phyloP scores from a whole-genome alignment of 2,329 filamentous ascomycete species.

The Colletotrichum sp. region DNA sequence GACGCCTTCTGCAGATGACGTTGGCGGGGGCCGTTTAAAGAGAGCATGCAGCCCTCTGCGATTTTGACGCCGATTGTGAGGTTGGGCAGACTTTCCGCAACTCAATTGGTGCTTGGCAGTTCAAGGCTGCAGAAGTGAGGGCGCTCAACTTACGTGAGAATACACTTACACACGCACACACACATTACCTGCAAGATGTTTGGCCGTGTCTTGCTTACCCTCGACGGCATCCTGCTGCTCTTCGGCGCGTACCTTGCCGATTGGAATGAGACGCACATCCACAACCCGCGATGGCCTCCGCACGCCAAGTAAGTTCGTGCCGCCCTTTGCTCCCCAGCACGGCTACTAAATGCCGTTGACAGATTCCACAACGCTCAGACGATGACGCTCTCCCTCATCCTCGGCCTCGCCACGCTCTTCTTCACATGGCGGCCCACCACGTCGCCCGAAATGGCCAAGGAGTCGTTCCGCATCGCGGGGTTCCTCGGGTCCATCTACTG shows the following conservation, averaged over 20 bases:
- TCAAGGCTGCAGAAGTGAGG: neutral
- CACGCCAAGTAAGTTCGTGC: conserved; percentile 42
- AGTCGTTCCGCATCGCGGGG: conserved; percentile 36
- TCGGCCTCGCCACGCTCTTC: conserved; percentile 43
- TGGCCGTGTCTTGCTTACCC: conserved; percentile 44
- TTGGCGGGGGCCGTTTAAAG: neutral
- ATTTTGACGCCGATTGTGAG: neutral
- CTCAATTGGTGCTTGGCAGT: neutral
- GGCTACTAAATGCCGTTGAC: neutral
- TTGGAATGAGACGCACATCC: conserved; percentile 45
- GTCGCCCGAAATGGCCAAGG: conserved; percentile 27
- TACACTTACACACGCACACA: neutral
- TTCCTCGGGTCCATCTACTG: conserved; percentile 47
- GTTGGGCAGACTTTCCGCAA: neutral
- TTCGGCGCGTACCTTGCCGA: conserved; percentile 43
- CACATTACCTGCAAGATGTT: conserved; percentile 27
- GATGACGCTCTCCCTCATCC: conserved; percentile 42
- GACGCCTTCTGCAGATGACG: neutral
- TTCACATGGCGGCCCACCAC: conserved; percentile 39
- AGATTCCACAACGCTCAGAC: conserved; percentile 49
- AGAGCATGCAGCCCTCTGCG: neutral
- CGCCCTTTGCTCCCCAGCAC: too few relatives aligned
- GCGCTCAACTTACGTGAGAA: neutral
- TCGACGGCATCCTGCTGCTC: conserved; percentile 41
- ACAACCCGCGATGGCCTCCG: conserved; percentile 49